phyloP scores from a whole-genome alignment of 2,329 filamentous ascomycete genomes.

The Waltergamsia citrina region DNA sequence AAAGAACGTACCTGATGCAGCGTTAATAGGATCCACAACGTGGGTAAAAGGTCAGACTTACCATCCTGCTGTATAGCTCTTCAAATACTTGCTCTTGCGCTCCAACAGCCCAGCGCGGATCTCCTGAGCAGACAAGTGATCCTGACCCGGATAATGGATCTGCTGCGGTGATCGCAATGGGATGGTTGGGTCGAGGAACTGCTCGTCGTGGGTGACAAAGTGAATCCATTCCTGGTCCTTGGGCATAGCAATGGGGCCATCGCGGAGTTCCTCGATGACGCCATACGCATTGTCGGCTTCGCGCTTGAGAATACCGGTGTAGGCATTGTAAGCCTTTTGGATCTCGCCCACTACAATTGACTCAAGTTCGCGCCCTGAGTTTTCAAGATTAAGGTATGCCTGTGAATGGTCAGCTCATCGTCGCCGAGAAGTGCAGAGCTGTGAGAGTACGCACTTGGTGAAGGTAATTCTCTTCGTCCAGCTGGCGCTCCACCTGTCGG shows the following conservation, averaged over 20 bases:
- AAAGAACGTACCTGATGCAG: conserved; percentile 73
- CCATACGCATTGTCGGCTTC: conserved; percentile 77
- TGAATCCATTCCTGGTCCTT: conserved; percentile 86
- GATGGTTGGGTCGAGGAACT: conserved; percentile 78
- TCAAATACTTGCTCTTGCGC: conserved; percentile 97
- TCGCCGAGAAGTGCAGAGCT: too few relatives aligned
- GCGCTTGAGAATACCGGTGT: conserved; percentile 82
- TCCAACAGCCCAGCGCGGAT: conserved; percentile 87
- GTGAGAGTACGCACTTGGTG: conserved; percentile 59
- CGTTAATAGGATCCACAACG: conserved; percentile 2
- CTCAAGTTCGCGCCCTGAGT: conserved; percentile 88
- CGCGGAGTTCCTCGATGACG: conserved; percentile 71
- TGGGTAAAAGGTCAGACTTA: conserved; percentile 30
- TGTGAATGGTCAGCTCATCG: conserved; percentile 24
- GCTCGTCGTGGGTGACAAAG: conserved; percentile 72
- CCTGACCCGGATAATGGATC: conserved; percentile 84
- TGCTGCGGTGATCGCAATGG: conserved; percentile 70
- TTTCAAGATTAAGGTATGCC: conserved; percentile 92
- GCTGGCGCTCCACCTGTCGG: conserved; percentile 80
- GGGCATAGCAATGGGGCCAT: conserved; percentile 83
- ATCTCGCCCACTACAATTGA: conserved; percentile 96
- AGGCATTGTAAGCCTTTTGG: conserved; percentile 93
- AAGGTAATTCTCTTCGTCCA: conserved; percentile 95
- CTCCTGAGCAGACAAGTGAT: conserved; percentile 73
- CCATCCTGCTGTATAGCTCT: conserved; percentile 95